Conservation (phyloP, 768 basidiomycete species). For the Trametes gibbosa region DNA sequence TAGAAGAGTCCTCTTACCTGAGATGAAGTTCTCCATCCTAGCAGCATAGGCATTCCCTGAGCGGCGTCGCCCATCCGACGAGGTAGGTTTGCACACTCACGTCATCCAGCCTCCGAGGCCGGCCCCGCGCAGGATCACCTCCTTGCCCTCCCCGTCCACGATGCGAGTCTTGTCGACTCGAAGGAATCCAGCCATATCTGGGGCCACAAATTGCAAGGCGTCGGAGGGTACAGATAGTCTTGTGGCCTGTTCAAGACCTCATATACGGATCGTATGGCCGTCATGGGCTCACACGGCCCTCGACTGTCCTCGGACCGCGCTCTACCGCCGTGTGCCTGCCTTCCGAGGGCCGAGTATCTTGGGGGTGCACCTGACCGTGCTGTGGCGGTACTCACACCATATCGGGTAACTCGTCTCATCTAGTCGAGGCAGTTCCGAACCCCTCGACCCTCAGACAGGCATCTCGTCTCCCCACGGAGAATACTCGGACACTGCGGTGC, state of each 20-base stretch:
- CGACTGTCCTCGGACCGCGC: not conserved
- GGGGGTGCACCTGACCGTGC: conserved; percentile 8
- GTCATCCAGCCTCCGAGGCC: conserved; percentile 86
- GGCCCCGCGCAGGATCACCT: conserved; percentile 65
- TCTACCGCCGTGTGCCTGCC: not conserved
- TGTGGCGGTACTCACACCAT: not conserved
- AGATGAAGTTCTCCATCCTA: conserved; percentile 78
- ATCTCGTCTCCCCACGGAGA: not conserved
- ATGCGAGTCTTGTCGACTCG: conserved; percentile 53
- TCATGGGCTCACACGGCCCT: conserved; percentile 2
- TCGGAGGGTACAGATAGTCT: not conserved
- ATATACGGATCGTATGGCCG: conserved; percentile 1
- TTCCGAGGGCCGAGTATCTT: not conserved
- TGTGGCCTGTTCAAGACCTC: not conserved
- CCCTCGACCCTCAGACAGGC: not conserved
- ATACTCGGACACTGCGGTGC: not conserved
- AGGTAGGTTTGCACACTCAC: conserved; percentile 28
- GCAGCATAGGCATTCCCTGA: too few relatives aligned
- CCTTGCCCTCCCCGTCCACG: conserved; percentile 47
- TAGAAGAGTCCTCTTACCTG: conserved; percentile 35
- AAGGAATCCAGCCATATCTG: conserved; percentile 44
- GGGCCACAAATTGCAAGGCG: not conserved
- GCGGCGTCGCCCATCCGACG: too few relatives aligned
- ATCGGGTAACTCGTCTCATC: not conserved
- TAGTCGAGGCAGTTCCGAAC: conserved; percentile 4